These are phyloP conservation scores for Pharnaceum exiguum DNA, from an alignment of 148 eudicot species.

Conservation along the genomic window DNA sequence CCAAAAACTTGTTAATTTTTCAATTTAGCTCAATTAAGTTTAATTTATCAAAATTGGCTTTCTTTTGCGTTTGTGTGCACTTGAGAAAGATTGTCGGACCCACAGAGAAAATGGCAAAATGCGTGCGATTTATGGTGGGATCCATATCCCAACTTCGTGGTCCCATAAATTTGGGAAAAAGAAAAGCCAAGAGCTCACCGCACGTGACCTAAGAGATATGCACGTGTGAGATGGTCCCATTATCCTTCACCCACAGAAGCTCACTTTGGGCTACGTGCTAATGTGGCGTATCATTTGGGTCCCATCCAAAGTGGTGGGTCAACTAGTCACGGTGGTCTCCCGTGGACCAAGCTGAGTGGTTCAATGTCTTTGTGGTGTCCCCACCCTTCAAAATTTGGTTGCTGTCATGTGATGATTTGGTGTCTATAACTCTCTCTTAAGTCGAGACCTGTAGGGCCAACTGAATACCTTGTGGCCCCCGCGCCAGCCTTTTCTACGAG, in stretches of 20 bases:
- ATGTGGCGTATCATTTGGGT: background rate
- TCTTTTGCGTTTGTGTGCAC: background rate
- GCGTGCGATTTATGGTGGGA: conserved; percentile 16
- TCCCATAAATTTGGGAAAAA: conserved; percentile 13
- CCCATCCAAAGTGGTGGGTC: conserved; percentile 18
- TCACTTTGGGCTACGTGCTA: conserved; percentile 24
- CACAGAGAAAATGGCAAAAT: conserved; percentile 9
- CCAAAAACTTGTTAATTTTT: no score
- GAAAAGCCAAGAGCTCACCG: conserved; percentile 4
- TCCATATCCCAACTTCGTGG: conserved; percentile 15
- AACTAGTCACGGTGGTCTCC: conserved; percentile 18
- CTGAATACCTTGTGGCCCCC: no score
- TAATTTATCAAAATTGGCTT: background rate
- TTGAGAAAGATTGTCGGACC: background rate
- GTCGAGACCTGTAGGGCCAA: no score
- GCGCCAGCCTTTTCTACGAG: no score
- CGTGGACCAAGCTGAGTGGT: conserved; percentile 29
- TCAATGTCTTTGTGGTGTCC: conserved; percentile 16
- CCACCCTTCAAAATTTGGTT: background rate
- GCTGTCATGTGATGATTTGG: conserved; percentile 21
- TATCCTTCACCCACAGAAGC: background rate
- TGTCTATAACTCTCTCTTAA: no score
- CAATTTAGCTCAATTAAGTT: background rate
- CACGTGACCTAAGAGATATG: conserved; percentile 19
- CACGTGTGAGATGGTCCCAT: conserved; percentile 29